phyloP scores from a whole-genome alignment of 2,329 filamentous ascomycete genomes.

The Seiridium unicorne region DNA sequence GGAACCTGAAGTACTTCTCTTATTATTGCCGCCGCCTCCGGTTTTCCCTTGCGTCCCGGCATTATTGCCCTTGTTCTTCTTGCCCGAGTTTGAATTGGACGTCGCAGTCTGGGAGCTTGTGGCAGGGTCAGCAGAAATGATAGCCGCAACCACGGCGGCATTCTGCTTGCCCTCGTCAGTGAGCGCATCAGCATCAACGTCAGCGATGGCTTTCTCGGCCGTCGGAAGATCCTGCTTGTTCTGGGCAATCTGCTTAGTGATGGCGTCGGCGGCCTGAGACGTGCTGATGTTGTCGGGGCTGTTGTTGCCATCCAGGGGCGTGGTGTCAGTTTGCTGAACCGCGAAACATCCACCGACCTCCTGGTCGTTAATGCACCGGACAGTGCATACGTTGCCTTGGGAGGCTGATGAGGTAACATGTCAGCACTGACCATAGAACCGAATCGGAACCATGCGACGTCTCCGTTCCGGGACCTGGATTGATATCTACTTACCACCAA shows the following conservation, averaged over 20 bases:
- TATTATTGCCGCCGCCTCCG: background rate
- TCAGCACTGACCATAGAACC: background rate
- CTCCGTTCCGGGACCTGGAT: background rate
- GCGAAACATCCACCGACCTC: conserved; percentile 37
- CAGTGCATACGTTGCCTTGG: conserved; percentile 40
- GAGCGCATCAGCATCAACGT: conserved; percentile 24
- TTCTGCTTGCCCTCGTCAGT: background rate
- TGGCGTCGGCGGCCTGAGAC: conserved; percentile 33
- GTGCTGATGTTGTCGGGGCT: conserved; percentile 31
- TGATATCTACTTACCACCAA: conserved; percentile 24
- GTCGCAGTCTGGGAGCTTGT: background rate
- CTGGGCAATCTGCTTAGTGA: conserved; percentile 37
- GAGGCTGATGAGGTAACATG: conserved; percentile 23
- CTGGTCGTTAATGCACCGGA: conserved; percentile 36
- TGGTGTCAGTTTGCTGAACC: conserved; percentile 38
- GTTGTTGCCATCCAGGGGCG: conserved; percentile 20
- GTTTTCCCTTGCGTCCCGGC: background rate
- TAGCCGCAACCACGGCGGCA: conserved; percentile 10
- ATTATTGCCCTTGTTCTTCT: background rate
- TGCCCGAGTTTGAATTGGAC: background rate
- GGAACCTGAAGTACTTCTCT: background rate
- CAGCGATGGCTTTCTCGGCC: conserved; percentile 36
- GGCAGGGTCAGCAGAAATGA: conserved; percentile 8
- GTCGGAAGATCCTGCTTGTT: conserved; percentile 39
- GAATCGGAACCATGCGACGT: background rate